Evolutionary conservation across 1,284 basidiomycete species (phyloP), one percentile per base, ranked within the genome.

Genomic region (Gymnopus androsaceus): DNA sequence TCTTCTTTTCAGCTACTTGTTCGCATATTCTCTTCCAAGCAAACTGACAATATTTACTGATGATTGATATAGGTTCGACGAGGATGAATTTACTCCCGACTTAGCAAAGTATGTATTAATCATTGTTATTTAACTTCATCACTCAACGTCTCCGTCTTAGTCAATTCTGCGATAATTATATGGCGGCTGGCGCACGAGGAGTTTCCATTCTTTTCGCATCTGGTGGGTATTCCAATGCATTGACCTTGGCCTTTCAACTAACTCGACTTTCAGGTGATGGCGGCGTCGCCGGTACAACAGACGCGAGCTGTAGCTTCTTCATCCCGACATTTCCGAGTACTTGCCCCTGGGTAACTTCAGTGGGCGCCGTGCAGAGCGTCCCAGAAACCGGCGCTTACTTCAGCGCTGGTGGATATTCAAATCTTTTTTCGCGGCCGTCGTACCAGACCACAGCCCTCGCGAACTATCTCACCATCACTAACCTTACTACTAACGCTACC

Each of bases 341-440:
- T 17, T 63, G 62, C 53, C 59, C 64, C 27, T 66, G 61, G 60
- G 34, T 55, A 21, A 64, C 62, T 11, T 47, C 61, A 15, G 69
- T 71, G 46, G 67, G 71, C 19, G 68, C 68, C 4, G 69, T 68
- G 11, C 60, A 61, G 4, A 66, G 67, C 8, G 65, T 67, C 41
- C 61, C 61, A 14, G 71, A 72, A 54, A 66, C 63, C 28, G 62
- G 68, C 3, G 69, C 70, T 0, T 62, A 61, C 17, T 76, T 73
- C 66, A 71, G 67, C 51, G 68, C 68, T 7, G 76, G 74, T 54
- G 76, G 77, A 17, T 78, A 76, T 66, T 73, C 70, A 54, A 64
- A 70, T 54, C 65, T 70, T 59, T 78, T 77, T 64, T 46, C 64
- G 3, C 64, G 61, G 21, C 71, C 74, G 0, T 63, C 64, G 1